Conservation (phyloP, 2,329 filamentous ascomycete species). For the Xylariaceae sp. region DNA sequence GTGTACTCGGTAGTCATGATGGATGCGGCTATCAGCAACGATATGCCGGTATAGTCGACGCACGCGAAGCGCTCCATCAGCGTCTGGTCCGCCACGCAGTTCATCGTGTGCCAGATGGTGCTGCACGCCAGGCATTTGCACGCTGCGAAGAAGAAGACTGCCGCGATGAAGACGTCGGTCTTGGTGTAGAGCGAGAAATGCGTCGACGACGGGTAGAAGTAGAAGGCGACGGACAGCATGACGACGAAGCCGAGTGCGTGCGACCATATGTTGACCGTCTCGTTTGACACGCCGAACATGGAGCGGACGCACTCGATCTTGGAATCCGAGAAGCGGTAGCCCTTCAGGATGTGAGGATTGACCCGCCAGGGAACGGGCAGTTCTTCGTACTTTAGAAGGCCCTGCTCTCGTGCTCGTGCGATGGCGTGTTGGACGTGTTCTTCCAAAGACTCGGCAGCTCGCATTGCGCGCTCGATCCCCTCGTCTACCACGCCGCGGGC, state of each 20-base stretch:
- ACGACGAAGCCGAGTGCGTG: slow-evolving; percentile 85
- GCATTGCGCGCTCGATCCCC: slow-evolving; percentile 73
- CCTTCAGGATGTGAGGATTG: slow-evolving; percentile 86
- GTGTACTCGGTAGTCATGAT: slow-evolving; percentile 99
- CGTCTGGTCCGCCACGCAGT: slow-evolving; percentile 83
- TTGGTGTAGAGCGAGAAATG: slow-evolving; percentile 86
- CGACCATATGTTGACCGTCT: slow-evolving; percentile 97
- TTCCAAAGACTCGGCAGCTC: slow-evolving; percentile 75
- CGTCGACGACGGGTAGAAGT: slow-evolving; percentile 84
- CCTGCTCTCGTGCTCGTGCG: slow-evolving; percentile 66
- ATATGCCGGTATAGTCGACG: slow-evolving; percentile 97
- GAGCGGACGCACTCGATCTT: slow-evolving; percentile 85
- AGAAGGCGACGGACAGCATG: slow-evolving; percentile 84
- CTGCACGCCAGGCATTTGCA: slow-evolving; percentile 93
- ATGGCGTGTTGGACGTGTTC: slow-evolving; percentile 80
- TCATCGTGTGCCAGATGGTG: slow-evolving; percentile 98
- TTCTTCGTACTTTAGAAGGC: slow-evolving; percentile 83
- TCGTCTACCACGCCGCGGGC: slow-evolving; percentile 75
- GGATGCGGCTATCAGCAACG: slow-evolving; percentile 85
- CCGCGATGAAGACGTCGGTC: slow-evolving; percentile 83
- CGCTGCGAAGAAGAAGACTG: slow-evolving; percentile 92
- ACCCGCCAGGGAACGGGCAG: slow-evolving; percentile 88
- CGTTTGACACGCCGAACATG: slow-evolving; percentile 80
- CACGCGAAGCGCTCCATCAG: slow-evolving; percentile 94
- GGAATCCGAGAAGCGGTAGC: slow-evolving; percentile 90